A percentile compares a stretch with the other conserved stretches of the same genome.
Evolutionary conservation across 164 flowering plant genomes (phyloP).

Genomic region (Aristolochia fimbriata): DNA sequence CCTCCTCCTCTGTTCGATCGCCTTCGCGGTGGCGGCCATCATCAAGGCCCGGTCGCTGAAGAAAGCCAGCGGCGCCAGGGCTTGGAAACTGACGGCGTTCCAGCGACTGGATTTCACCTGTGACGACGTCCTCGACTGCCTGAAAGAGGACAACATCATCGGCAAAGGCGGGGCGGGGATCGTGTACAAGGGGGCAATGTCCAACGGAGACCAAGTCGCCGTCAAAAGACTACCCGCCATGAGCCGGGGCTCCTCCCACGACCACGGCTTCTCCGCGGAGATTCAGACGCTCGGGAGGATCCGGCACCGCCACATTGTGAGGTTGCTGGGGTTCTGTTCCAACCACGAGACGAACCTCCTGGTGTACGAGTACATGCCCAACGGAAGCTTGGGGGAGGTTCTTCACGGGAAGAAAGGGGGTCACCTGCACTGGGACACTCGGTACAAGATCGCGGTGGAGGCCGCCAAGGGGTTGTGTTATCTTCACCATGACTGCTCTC

Average conservation of each 20-base stretch:
- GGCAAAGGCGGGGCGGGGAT: conserved; percentile 99
- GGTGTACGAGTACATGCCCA: conserved; percentile 95
- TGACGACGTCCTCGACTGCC: conserved; percentile 74
- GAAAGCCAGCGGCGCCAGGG: conserved; percentile 59
- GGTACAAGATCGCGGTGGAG: conserved; percentile 90
- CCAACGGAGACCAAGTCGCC: conserved; percentile 75
- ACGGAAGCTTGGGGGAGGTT: conserved; percentile 94
- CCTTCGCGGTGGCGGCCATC: conserved; percentile 82
- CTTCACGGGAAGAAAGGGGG: conserved; percentile 98
- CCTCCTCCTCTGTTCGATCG: conserved; percentile 78
- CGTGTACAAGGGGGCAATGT: conserved; percentile 87
- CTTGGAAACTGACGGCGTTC: conserved; percentile 95
- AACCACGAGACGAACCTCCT: conserved; percentile 93
- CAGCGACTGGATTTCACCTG: conserved; percentile 84
- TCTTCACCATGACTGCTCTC: conserved; percentile 97
- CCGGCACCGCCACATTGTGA: conserved; percentile 90
- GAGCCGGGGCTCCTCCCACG: conserved; percentile 90
- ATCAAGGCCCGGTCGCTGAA: conserved; percentile 79
- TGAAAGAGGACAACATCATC: conserved; percentile 94
- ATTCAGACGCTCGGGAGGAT: conserved; percentile 91
- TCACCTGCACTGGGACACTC: conserved; percentile 87
- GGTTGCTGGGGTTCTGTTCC: conserved; percentile 86
- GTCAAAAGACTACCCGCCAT: conserved; percentile 86
- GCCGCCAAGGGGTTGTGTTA: conserved; percentile 95
- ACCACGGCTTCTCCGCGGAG: conserved; percentile 96